phyloP scores from a whole-genome alignment of 345 rosid genomes.

The Bruguiera parviflora region DNA sequence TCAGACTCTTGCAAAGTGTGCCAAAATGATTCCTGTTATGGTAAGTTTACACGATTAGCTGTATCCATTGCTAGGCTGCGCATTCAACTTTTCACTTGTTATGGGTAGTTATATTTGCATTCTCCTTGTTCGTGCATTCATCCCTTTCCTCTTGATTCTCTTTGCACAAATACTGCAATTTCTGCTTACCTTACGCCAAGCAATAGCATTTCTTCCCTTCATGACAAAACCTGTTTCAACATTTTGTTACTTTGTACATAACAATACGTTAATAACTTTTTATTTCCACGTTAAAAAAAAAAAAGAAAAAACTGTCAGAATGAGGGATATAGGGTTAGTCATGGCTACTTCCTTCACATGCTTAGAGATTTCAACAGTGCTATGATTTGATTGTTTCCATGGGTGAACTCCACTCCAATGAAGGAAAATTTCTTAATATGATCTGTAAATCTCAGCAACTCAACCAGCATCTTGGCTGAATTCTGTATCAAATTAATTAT shows the following conservation, averaged over 20 bases:
- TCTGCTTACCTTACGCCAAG: not conserved
- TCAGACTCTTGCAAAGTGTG: constrained; percentile 93
- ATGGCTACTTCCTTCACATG: not conserved
- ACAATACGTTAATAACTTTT: no score
- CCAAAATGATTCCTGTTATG: constrained; percentile 98
- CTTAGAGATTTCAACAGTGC: not conserved
- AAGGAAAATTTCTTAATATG: no score
- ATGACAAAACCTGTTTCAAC: not conserved
- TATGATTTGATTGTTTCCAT: no score
- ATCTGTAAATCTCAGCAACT: no score
- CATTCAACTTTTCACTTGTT: constrained; percentile 1
- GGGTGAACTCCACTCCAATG: no score
- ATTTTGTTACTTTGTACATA: no score
- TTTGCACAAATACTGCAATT: not conserved
- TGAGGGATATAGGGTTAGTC: not conserved
- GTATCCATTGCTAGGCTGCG: not conserved
- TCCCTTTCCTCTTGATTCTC: not conserved
- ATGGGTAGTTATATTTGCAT: not conserved
- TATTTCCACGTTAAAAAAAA: no score
- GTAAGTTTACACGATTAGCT: constrained; percentile 37
- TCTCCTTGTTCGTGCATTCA: not conserved
- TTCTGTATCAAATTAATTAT: no score
- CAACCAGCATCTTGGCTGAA: no score
- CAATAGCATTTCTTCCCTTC: not conserved
- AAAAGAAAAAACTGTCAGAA: no score